Base-by-base conservation (phyloP, 768 basidiomycete species). In the Trametes cubensis region DNA sequence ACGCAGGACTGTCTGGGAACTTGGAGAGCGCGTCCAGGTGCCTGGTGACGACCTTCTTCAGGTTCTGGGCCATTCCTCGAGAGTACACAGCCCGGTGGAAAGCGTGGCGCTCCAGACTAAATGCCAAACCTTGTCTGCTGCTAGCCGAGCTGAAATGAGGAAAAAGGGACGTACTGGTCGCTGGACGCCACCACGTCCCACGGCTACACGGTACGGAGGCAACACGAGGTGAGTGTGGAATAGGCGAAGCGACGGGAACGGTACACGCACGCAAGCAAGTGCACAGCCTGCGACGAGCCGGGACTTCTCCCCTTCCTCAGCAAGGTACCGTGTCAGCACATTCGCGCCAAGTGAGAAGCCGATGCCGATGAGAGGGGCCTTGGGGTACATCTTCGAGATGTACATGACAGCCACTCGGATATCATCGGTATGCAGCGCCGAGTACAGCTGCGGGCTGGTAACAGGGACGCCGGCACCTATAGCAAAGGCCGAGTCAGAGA, bases 321-420 rank as follows among this genome's bases (percentile, higher is more conserved):
- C 94, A 53, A 95, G 77, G 73, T 97, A 97, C 64, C 92, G 83
- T 38, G 94, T 90, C 67, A 98, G 76, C 39, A 98, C 90, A 72
- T 92, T 94, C 45, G 95, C 91, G 45, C 96, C 97, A 40, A 99
- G 83, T 4, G 94, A 97, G 79, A 96, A 98, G 7, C 95, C 94
- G 11, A 97, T 75, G 15, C 92, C 96, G 18, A 96, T 75, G 40
- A 98, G 77, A 4, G 89, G 91, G 0, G 96, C 93, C 11, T 81
- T 76, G 2, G 96, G 95, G 68, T 88, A 95, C 62, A 74, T 71
- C 50, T 83, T 74, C 2, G 86, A 80, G 56, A 98, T 84, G 75
- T 91, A 89, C 67, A 89, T 80, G 51, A 97, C 72, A 1, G 92
- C 90, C 62, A 85, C 84, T 26, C 94, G 87, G 39, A 95, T 79